Percentiles rank a stretch among this genome's conserved stretches.
Evolutionary conservation across 2,329 filamentous ascomycete species (phyloP).

Genomic region (Scedosporium apiospermum): DNA sequence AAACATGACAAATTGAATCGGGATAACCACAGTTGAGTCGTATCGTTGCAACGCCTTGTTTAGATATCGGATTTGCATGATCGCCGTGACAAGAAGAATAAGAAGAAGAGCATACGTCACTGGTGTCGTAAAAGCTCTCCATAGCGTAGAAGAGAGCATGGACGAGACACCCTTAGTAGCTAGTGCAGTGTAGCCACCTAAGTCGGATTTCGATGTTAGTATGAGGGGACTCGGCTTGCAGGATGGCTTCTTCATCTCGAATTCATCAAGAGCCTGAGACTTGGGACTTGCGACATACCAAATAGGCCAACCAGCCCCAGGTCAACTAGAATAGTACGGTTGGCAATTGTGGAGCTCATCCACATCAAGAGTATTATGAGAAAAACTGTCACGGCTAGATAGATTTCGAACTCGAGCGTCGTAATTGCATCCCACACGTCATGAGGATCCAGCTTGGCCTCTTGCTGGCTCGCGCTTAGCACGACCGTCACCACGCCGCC

Average conservation of each 20-base stretch:
- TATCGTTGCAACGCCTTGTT: constrained; percentile 84
- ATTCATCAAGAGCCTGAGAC: constrained; percentile 1
- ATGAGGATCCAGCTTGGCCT: constrained; percentile 82
- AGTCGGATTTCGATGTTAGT: constrained; percentile 10
- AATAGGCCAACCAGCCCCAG: constrained; percentile 88
- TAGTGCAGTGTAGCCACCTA: constrained; percentile 85
- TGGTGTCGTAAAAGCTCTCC: constrained; percentile 81
- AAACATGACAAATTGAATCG: constrained; percentile 94
- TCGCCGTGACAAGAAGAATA: constrained; percentile 70
- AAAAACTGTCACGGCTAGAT: constrained; percentile 64
- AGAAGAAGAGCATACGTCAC: constrained; percentile 81
- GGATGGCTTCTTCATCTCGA: background rate
- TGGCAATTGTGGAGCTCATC: constrained; percentile 75
- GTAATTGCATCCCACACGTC: constrained; percentile 88
- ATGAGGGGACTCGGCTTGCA: background rate
- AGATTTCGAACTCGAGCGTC: constrained; percentile 81
- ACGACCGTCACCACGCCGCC: constrained; percentile 87
- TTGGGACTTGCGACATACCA: constrained; percentile 43
- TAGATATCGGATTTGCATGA: constrained; percentile 96
- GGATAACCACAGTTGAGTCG: constrained; percentile 95
- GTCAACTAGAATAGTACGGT: constrained; percentile 80
- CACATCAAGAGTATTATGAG: constrained; percentile 73
- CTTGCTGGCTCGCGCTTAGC: constrained; percentile 77
- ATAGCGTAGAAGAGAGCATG: constrained; percentile 82
- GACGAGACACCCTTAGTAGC: constrained; percentile 96